Conservation (phyloP, 2,329 filamentous ascomycete species). For the Leptographium wingfieldii region DNA sequence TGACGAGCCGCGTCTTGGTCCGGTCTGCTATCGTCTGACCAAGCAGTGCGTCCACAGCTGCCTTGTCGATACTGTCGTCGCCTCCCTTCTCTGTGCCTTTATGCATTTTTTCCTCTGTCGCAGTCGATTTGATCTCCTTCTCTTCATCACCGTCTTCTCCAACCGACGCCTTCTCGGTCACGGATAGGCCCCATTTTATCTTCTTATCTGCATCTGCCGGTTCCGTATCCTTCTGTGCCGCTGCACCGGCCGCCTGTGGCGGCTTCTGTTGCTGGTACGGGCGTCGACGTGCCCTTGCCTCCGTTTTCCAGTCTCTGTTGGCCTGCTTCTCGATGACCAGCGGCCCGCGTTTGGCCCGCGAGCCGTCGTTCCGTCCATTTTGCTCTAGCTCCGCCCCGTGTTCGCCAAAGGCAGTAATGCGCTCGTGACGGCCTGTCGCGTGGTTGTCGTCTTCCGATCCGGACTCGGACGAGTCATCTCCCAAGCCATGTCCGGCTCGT, state of each 20-base stretch:
- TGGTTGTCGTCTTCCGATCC: slow-evolving; percentile 20
- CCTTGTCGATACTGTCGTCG: slow-evolving; percentile 4
- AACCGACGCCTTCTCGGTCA: slow-evolving; percentile 17
- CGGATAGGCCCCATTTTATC: slow-evolving; percentile 25
- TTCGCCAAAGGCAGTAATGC: slow-evolving; percentile 20
- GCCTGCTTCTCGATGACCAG: slow-evolving; percentile 16
- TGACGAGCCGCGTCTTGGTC: slow-evolving; percentile 9
- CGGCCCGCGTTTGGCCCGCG: slow-evolving; percentile 8
- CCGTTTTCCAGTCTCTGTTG: slow-evolving; percentile 21
- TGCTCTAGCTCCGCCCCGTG: slow-evolving; percentile 15
- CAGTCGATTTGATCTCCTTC: not conserved
- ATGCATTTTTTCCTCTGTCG: not conserved
- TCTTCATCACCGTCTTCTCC: not conserved
- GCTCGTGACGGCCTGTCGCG: slow-evolving; percentile 15
- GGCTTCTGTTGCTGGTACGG: not conserved
- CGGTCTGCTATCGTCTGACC: slow-evolving; percentile 6
- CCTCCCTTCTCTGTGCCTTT: not conserved
- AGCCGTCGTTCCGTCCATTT: slow-evolving; percentile 6
- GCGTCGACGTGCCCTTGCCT: slow-evolving; percentile 15
- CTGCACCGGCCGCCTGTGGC: not conserved
- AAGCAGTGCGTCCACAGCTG: slow-evolving; percentile 13
- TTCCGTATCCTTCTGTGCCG: slow-evolving; percentile 13
- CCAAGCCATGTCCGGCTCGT: slow-evolving; percentile 26
- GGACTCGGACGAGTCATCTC: slow-evolving; percentile 28
- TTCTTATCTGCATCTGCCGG: slow-evolving; percentile 21